phyloP scores from a whole-genome alignment of 495 filamentous ascomycete genomes.

The Cenococcum geophilum region DNA sequence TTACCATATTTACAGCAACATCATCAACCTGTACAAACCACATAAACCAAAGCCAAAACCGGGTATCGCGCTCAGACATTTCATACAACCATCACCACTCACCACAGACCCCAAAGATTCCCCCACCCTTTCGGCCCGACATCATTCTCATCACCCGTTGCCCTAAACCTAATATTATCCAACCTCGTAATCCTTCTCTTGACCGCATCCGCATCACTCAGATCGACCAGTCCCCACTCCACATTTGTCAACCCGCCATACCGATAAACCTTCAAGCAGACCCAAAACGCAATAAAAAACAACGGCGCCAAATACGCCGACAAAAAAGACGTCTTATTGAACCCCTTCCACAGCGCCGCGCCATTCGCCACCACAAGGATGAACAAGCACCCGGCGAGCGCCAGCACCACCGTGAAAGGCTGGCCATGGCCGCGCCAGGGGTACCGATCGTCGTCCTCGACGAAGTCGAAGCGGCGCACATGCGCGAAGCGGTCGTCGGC shows the following conservation, averaged over 20 bases:
- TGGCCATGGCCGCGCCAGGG: constrained; percentile 44
- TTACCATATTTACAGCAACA: too few species aligned
- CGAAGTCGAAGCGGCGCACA: background rate
- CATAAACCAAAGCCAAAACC: too few species aligned
- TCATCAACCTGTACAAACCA: too few species aligned
- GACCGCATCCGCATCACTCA: background rate
- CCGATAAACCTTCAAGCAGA: constrained; percentile 33
- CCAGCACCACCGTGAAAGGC: constrained; percentile 39
- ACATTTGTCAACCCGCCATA: background rate
- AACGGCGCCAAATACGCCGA: constrained; percentile 39
- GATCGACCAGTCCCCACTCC: background rate
- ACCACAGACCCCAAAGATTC: background rate
- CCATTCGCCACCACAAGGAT: constrained; percentile 40
- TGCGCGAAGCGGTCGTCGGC: constrained; percentile 32
- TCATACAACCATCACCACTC: too few species aligned
- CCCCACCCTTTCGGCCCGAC: background rate
- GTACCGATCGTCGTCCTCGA: constrained; percentile 36
- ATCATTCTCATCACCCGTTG: background rate
- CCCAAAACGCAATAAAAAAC: constrained; percentile 36
- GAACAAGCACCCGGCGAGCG: constrained; percentile 39
- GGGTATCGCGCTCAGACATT: too few species aligned
- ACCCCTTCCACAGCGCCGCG: constrained; percentile 41
- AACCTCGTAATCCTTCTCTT: background rate
- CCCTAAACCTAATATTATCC: background rate
- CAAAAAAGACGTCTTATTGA: constrained; percentile 34